These are phyloP conservation scores for Suillus occidentalis DNA, from an alignment of 768 basidiomycete genomes.

Conservation along the genomic window DNA sequence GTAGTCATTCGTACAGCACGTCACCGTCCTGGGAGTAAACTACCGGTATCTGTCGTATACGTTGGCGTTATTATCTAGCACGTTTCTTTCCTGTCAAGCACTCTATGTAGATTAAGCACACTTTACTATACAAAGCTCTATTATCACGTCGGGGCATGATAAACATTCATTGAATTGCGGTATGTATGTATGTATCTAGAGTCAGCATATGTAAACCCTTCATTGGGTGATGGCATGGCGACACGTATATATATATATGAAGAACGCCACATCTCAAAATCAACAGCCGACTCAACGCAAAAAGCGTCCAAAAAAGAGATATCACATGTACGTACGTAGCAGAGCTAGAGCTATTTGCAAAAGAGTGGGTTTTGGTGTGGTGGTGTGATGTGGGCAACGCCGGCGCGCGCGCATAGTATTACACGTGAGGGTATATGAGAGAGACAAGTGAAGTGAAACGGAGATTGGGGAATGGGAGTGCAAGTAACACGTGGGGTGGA, in stretches of 20 bases:
- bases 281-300: slow-evolving; percentile 1
- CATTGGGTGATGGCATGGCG: neutral
- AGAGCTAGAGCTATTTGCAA: slow-evolving; percentile 11
- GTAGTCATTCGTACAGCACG: slow-evolving; percentile 44
- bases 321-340: slow-evolving; percentile 11
- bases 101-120: slow-evolving; percentile 37
- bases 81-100: slow-evolving; percentile 27
- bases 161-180: slow-evolving; percentile 1
- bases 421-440: slow-evolving; percentile 39
- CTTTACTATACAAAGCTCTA: slow-evolving; percentile 24
- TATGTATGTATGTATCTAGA: slow-evolving; percentile 7
- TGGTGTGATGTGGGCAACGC: slow-evolving; percentile 9
- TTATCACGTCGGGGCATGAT: neutral
- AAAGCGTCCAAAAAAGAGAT: slow-evolving; percentile 14
- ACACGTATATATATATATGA: neutral
- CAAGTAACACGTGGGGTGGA: slow-evolving; percentile 14
- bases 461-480: neutral
- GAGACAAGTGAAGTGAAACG: slow-evolving; percentile 19
- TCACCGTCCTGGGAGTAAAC: slow-evolving; percentile 53
- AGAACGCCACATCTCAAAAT: neutral
- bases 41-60: slow-evolving; percentile 6
- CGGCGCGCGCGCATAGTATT: slow-evolving; percentile 32
- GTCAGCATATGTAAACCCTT: slow-evolving; percentile 7
- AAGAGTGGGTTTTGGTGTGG: slow-evolving; percentile 9
- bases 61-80: slow-evolving; percentile 20